Evolutionary conservation across 2,329 filamentous ascomycete species (phyloP), one percentile per base, ranked within the genome.

Genomic region (Xylariaceae sp.): DNA sequence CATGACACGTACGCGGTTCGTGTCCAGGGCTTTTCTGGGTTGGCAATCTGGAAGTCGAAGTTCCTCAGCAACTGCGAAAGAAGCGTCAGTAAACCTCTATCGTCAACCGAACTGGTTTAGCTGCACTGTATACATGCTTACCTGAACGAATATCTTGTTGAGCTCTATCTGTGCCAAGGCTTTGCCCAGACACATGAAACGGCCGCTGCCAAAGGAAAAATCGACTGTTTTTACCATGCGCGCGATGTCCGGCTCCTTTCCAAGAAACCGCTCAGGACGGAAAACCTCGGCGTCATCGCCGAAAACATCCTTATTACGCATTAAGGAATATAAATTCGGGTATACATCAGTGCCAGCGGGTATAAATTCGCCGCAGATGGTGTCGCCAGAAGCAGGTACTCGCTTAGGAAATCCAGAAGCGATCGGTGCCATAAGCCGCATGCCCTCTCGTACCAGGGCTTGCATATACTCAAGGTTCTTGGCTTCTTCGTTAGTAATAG

Each of bases 41-140:
- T 62, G 3, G 53, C 61, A 2, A 62, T 48, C 24, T 67, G 64
- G 40, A 66, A 66, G 44, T 68, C 65, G 19, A 67, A 67, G 19
- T 64, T 52, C 17, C 66, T 61, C 3, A 67, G 19, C 11, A 67
- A 46, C 66, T 67, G 40, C 8, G 11, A 28, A 23, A 28, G 4
- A 28, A 39, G n/a, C n/a, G n/a, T n/a, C n/a, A n/a, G n/a, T n/a
- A n/a, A n/a, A n/a, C n/a, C n/a, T n/a, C n/a, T n/a, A n/a, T 23
- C 9, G 24, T 59, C 3, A 59, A 44, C 31, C 34, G 7, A 26
- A 12, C 8, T 3, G n/a, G n/a, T n/a, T n/a, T n/a, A n/a, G n/a
- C n/a, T n/a, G n/a, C n/a, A n/a, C n/a, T n/a, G n/a, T n/a, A 9
- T 9, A 3, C n/a, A 14, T 24, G 1, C 53, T 53, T 53, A 60